A percentile compares a stretch with the other conserved stretches of the same genome.
Conservation (phyloP, 2,329 filamentous ascomycete species). For the Diaporthe sp. region DNA sequence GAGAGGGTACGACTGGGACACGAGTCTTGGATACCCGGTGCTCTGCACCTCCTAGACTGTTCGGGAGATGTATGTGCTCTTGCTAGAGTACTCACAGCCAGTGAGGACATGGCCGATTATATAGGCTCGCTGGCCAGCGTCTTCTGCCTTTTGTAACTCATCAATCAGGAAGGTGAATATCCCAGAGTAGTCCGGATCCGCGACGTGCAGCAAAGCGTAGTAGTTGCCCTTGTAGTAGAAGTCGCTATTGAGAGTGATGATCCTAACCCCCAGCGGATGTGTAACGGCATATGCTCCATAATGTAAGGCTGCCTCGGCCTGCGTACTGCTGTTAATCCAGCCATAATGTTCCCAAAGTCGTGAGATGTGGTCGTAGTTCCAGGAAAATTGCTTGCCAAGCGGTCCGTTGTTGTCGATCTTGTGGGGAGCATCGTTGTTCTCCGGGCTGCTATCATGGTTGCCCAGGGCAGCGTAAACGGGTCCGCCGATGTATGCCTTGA, state of each 20-base stretch:
- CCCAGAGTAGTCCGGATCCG: conserved; percentile 52
- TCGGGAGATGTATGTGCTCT: too few species aligned
- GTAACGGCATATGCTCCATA: conserved; percentile 67
- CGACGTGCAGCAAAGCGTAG: conserved; percentile 50
- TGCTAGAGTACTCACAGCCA: conserved; percentile 52
- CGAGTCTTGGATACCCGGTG: too few species aligned
- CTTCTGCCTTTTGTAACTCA: conserved; percentile 55
- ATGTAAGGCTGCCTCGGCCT: conserved; percentile 59
- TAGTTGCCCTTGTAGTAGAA: conserved; percentile 58
- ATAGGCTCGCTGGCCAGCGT: conserved; percentile 51
- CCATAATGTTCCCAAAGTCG: conserved; percentile 65
- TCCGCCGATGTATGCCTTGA: conserved; percentile 65
- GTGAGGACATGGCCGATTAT: conserved; percentile 60
- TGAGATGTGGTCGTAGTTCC: conserved; percentile 68
- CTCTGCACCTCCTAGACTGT: background rate
- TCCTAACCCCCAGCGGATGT: conserved; percentile 59
- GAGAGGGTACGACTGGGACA: too few species aligned
- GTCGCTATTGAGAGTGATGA: conserved; percentile 59
- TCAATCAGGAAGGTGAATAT: conserved; percentile 55
- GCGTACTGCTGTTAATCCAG: conserved; percentile 59
- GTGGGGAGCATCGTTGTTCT: conserved; percentile 63
- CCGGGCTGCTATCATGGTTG: conserved; percentile 67
- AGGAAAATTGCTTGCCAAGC: conserved; percentile 64
- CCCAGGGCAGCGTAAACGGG: conserved; percentile 67
- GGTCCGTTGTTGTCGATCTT: conserved; percentile 57